Conservation (phyloP, 805 yeast genomes). For the Dipodascus geniculatus region DNA sequence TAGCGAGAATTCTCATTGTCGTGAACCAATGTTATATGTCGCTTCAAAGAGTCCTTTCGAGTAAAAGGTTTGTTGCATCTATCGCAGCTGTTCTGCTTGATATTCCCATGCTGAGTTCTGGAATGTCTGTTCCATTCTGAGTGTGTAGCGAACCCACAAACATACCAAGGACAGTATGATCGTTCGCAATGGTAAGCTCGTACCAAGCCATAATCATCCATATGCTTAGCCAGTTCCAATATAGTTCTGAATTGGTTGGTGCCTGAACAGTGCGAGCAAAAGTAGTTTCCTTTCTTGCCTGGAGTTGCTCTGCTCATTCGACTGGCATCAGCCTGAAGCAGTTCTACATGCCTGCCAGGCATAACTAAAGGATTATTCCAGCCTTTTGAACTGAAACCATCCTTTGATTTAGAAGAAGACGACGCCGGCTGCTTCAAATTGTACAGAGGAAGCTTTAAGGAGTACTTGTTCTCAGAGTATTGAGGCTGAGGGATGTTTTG, state of each 20-base stretch:
- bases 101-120: slow-evolving; percentile 19
- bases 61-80: slow-evolving; percentile 18
- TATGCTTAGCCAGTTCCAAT: slow-evolving; percentile 27
- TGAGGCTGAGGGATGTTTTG: not conserved
- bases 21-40: slow-evolving; percentile 29
- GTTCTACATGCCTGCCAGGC: not conserved
- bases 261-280: slow-evolving; percentile 28
- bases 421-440: not conserved
- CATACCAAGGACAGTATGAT: slow-evolving; percentile 30
- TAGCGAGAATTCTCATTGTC: slow-evolving; percentile 31
- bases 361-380: not conserved
- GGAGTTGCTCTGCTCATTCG: slow-evolving; percentile 11
- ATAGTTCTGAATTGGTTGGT: slow-evolving; percentile 22
- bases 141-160: slow-evolving; percentile 29
- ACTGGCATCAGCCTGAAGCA: not conserved
- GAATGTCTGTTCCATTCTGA: slow-evolving; percentile 29
- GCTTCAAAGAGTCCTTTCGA: slow-evolving; percentile 25
- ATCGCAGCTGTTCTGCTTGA: slow-evolving; percentile 1
- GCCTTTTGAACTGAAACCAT: not conserved
- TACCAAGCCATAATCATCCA: slow-evolving; percentile 23
- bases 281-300: slow-evolving; percentile 29
- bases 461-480: not conserved
- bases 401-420: not conserved
- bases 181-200: slow-evolving; percentile 28
- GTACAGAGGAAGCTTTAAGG: not conserved